phyloP scores from a whole-genome alignment of 2,329 filamentous ascomycete species.

The Xylaria polymorpha region DNA sequence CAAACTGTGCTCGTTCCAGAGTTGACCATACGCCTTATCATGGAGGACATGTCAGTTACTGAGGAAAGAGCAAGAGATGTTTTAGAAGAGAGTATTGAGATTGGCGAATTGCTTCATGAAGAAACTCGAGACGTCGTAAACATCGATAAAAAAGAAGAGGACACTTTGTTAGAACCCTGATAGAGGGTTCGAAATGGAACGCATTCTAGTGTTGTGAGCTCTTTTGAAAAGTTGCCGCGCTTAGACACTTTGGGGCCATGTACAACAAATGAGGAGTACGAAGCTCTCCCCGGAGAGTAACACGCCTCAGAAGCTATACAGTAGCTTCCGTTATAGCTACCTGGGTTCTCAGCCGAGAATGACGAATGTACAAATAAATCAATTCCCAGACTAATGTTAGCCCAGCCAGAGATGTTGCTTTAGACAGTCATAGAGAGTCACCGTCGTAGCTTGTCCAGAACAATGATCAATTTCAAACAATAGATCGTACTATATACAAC shows the following conservation, averaged over 20 bases:
- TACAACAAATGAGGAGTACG: constrained; percentile 12
- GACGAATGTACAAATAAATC: constrained; percentile 6
- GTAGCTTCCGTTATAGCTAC: background rate
- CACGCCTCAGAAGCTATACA: constrained; percentile 2
- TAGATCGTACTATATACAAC: constrained; percentile 24
- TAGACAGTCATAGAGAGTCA: background rate
- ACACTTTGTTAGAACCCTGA: constrained; percentile 17
- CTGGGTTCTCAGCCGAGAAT: background rate
- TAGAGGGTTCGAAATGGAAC: background rate
- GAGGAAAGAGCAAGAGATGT: constrained; percentile 63
- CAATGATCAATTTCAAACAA: background rate
- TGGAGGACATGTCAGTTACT: constrained; percentile 64
- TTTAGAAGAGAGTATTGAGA: constrained; percentile 71
- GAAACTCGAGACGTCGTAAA: constrained; percentile 67
- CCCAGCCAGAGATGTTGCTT: background rate
- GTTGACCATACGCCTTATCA: constrained; percentile 64
- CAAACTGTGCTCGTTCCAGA: constrained; percentile 84
- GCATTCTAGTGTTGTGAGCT: background rate
- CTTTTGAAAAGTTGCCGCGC: background rate
- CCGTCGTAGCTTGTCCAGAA: background rate
- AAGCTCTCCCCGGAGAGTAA: background rate
- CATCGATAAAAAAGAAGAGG: constrained; percentile 44
- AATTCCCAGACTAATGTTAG: background rate
- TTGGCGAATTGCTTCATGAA: constrained; percentile 76
- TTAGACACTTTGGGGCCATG: background rate